Conservation (phyloP, 352 stramenopile species). For the Phytophthora foliorum region DNA sequence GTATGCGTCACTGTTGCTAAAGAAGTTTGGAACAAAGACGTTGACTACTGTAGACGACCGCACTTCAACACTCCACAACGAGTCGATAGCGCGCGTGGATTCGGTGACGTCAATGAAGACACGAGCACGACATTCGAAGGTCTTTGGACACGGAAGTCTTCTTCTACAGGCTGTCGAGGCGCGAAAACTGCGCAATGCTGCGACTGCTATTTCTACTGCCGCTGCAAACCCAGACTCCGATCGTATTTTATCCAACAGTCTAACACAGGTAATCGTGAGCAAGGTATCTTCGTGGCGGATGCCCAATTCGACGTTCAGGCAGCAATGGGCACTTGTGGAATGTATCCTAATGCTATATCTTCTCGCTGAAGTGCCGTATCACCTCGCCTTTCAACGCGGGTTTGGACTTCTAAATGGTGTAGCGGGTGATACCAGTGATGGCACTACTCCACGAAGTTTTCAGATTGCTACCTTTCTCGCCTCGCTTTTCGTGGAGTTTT, state of each 20-base stretch:
- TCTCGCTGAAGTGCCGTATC: constrained; percentile 53
- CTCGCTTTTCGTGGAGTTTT: constrained; percentile 54
- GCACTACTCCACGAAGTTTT: constrained; percentile 45
- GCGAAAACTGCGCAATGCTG: constrained; percentile 28
- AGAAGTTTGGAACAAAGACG: constrained; percentile 37
- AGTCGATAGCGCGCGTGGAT: constrained; percentile 22
- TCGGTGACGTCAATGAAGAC: constrained; percentile 52
- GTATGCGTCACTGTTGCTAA: constrained; percentile 51
- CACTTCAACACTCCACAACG: neutral
- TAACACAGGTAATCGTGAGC: constrained; percentile 7
- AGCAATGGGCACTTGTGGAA: constrained; percentile 38
- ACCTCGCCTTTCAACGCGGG: constrained; percentile 57
- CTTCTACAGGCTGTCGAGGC: constrained; percentile 41
- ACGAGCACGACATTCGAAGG: constrained; percentile 38
- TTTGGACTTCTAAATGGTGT: constrained; percentile 54
- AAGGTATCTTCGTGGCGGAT: constrained; percentile 36
- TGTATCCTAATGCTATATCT: constrained; percentile 47
- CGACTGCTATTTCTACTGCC: constrained; percentile 6
- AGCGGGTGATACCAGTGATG: constrained; percentile 12
- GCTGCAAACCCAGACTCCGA: constrained; percentile 9
- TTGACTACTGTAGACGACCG: neutral
- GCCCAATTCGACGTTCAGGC: constrained; percentile 40
- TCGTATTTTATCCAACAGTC: constrained; percentile 5
- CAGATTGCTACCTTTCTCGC: constrained; percentile 50
- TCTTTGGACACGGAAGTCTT: constrained; percentile 45